Conservation (phyloP, 768 basidiomycete genomes). For the Phanerochaete sordida region DNA sequence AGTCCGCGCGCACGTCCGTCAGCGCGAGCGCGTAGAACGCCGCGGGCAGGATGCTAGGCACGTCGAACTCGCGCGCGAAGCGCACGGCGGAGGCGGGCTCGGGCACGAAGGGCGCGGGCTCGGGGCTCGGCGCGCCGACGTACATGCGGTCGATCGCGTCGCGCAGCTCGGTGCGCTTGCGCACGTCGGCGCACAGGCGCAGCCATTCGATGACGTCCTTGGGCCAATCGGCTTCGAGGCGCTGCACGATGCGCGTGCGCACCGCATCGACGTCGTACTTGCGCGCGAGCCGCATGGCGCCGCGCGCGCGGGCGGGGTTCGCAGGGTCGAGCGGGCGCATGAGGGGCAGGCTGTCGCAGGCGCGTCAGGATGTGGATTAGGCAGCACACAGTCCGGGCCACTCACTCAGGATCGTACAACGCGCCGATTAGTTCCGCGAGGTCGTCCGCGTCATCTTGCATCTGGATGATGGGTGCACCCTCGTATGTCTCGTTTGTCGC, state of each 20-base stretch:
- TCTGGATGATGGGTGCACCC: background rate
- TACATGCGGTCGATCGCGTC: background rate
- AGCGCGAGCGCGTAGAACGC: conserved; percentile 13
- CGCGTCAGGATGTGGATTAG: too few species aligned
- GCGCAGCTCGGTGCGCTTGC: background rate
- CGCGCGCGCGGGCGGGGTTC: background rate
- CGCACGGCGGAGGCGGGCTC: conserved; percentile 9
- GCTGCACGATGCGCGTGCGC: conserved; percentile 17
- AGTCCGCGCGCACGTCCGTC: background rate
- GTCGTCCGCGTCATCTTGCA: background rate
- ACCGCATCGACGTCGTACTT: conserved; percentile 27
- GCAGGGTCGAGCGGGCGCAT: background rate
- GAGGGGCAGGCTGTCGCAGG: background rate
- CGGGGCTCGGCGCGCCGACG: background rate
- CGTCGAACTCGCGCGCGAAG: conserved; percentile 11
- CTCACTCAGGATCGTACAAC: background rate
- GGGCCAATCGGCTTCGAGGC: conserved; percentile 27
- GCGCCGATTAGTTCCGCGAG: background rate
- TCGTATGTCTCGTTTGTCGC: background rate
- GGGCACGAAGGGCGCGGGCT: background rate
- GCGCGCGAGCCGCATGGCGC: conserved; percentile 19
- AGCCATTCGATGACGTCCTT: conserved; percentile 7
- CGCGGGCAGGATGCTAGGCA: conserved; percentile 12
- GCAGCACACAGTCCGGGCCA: too few species aligned
- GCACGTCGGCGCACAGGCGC: background rate